Conservation (phyloP, 768 basidiomycete genomes). For the Naganishia randhawae region DNA sequence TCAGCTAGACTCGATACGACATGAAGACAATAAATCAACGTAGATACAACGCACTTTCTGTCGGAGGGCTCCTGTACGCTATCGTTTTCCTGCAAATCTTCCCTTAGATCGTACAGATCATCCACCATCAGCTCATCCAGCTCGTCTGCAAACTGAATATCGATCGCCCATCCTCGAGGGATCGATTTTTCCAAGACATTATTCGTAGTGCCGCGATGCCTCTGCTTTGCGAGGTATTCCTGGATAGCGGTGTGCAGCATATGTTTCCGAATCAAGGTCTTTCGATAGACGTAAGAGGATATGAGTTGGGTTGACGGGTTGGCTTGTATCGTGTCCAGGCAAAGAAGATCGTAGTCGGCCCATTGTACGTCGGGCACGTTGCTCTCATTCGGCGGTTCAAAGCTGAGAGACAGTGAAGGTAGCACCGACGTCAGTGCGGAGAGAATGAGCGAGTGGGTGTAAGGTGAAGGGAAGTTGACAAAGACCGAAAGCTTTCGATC, state of each 20-base stretch:
- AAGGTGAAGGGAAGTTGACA: slow-evolving; percentile 61
- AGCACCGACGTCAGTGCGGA: slow-evolving; percentile 52
- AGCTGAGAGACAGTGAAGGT: slow-evolving; percentile 40
- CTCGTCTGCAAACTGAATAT: slow-evolving; percentile 86
- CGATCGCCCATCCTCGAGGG: slow-evolving; percentile 77
- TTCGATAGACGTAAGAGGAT: slow-evolving; percentile 82
- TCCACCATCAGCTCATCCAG: slow-evolving; percentile 89
- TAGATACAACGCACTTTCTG: slow-evolving; percentile 35
- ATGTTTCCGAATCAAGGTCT: slow-evolving; percentile 91
- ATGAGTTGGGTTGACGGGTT: slow-evolving; percentile 58
- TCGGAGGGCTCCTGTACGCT: slow-evolving; percentile 35
- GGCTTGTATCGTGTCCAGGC: slow-evolving; percentile 66
- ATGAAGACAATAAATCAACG: background rate
- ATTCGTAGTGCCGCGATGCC: slow-evolving; percentile 40
- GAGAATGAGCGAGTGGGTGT: slow-evolving; percentile 57
- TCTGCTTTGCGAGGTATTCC: slow-evolving; percentile 64
- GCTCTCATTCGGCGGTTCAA: slow-evolving; percentile 43
- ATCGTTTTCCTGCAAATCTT: slow-evolving; percentile 57
- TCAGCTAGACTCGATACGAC: background rate
- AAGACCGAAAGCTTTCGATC: slow-evolving; percentile 48
- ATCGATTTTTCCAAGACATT: slow-evolving; percentile 57
- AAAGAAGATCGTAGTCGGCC: slow-evolving; percentile 82
- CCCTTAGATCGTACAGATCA: slow-evolving; percentile 82
- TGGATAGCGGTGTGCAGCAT: slow-evolving; percentile 73
- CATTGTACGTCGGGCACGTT: slow-evolving; percentile 58